These are phyloP conservation scores for Monotropa hypopitys DNA, from an alignment of 179 eudicot genomes.

Conservation along the genomic window DNA sequence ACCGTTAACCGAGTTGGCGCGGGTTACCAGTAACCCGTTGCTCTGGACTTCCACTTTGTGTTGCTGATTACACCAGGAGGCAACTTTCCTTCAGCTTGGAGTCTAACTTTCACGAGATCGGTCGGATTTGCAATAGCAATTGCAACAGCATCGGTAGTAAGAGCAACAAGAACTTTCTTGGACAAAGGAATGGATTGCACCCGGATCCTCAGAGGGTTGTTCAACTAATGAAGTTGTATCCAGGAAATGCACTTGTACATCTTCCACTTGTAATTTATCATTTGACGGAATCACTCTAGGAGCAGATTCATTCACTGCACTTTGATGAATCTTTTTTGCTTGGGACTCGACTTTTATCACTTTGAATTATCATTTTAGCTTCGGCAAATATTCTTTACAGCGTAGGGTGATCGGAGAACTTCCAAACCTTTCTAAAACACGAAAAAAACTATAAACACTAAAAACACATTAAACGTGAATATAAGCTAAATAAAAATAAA, in stretches of 20 bases:
- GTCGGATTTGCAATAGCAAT: conserved; percentile 81
- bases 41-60: too few species aligned
- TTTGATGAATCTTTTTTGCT: neutral
- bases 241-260: conserved; percentile 4
- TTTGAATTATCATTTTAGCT: too few species aligned
- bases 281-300: conserved; percentile 4
- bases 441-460: too few species aligned
- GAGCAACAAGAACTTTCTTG: conserved; percentile 84
- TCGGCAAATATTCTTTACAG: too few species aligned
- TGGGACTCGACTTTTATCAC: conserved; percentile 9
- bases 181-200: conserved; percentile 72
- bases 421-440: too few species aligned
- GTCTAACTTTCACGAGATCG: conserved; percentile 91
- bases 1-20: too few species aligned
- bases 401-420: too few species aligned
- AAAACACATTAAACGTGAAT: too few species aligned
- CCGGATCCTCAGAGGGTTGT: too few species aligned
- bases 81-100: conserved; percentile 89
- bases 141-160: conserved; percentile 84
- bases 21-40: too few species aligned
- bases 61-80: conserved; percentile 84
- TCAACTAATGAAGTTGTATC: neutral
- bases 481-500: too few species aligned
- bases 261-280: conserved; percentile 6
- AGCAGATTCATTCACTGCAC: conserved; percentile 8